Evolutionary conservation across 306 rosid species (phyloP), one percentile per base, ranked within the genome.

Genomic region (Prunus salicina): DNA sequence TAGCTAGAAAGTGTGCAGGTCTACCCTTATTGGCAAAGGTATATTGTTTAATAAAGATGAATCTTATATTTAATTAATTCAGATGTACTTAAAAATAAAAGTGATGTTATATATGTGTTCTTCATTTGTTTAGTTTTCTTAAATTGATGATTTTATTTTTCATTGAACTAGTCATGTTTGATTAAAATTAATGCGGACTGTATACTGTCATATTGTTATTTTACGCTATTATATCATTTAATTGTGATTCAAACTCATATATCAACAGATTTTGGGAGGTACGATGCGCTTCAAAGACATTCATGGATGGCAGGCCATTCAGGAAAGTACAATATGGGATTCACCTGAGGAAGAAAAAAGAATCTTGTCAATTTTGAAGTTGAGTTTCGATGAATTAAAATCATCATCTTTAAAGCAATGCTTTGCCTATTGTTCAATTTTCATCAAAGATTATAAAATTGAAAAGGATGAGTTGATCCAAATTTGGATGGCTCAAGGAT

Each of bases 401-500:
- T 38, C 47, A 13, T 14, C 82, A 30, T 3, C 32, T 3, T 38
- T 78, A 4, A 71, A 78, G 45, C 72, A 78, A 64, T 78, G 82
- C 19, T 78, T 78, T 64, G 72, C 61, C 32, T 71, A 52, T 0
- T 71, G 73, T 19, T 72, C 72, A 27, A 61, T 13, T 12, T 12
- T 12, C 38, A 0, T 1, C 1, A 19, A 64, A 30, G 77, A 27
- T 49, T 38, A 0, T 0, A 0, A 5, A 30, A 62, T 78, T 0
- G 0, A 10, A 7, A 71, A 52, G n/a, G 73, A 77, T 7, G 51
- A 38, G 0, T 52, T 77, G 6, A 30, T 69, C n/a, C 63, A 47
- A 22, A 38, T 47, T 47, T 69, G 73, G 82, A 64, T 63, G 27
- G 77, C 73, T 50, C 57, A 72, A 13, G 68, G 73, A 22, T 71